phyloP scores from a whole-genome alignment of 345 rosid genomes.

The Cardamine chenopodiifolia region DNA sequence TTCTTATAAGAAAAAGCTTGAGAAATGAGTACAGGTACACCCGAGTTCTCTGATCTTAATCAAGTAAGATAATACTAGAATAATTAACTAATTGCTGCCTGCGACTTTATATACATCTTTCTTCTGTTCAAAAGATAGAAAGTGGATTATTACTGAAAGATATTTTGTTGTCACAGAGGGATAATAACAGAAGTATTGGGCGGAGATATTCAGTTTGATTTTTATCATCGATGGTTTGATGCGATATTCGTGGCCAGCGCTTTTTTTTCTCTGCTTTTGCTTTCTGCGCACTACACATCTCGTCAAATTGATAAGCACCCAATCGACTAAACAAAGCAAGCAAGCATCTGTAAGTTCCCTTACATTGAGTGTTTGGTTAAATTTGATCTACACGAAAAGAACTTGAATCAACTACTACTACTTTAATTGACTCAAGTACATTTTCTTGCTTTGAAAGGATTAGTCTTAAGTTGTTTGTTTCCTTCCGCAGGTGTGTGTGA shows the following conservation, averaged over 20 bases:
- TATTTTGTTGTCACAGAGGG: conserved; percentile 56
- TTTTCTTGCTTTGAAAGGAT: conserved; percentile 15
- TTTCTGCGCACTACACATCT: conserved; percentile 94
- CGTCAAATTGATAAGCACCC: conserved; percentile 97
- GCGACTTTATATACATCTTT: neutral
- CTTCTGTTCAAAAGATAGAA: too few relatives aligned
- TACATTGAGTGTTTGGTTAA: neutral
- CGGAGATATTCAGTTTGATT: conserved; percentile 96
- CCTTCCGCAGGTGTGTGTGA: neutral
- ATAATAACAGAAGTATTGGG: conserved; percentile 95
- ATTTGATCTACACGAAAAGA: conserved; percentile 1
- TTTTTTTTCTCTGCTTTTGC: conserved; percentile 87
- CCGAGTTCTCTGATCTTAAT: neutral
- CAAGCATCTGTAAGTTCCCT: conserved; percentile 23
- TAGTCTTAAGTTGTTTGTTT: conserved; percentile 14
- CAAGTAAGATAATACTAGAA: neutral
- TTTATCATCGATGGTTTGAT: conserved; percentile 97
- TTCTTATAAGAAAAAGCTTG: conserved; percentile 93
- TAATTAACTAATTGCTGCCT: neutral
- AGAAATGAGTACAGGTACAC: conserved; percentile 87
- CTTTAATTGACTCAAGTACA: neutral
- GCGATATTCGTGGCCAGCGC: conserved; percentile 98
- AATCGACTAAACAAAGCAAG: conserved; percentile 55
- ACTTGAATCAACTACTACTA: neutral
- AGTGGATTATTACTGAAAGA: conserved; percentile 7